Percentiles rank a stretch among this genome's conserved stretches.
phyloP scores from a whole-genome alignment of 2,329 filamentous ascomycete genomes.

The Penicillium sp. region DNA sequence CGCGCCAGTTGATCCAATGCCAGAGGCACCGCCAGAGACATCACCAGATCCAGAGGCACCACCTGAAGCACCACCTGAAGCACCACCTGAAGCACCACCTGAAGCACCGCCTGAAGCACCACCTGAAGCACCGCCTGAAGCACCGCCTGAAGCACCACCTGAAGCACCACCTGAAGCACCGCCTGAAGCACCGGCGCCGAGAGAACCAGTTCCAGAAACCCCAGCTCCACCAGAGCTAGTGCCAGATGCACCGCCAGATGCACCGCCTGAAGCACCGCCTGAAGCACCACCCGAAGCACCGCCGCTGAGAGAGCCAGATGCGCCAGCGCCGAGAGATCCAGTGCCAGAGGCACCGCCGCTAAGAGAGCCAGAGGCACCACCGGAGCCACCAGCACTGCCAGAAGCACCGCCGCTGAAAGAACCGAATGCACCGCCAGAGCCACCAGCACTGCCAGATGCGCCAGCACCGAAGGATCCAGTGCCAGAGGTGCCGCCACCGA shows the following conservation, averaged over 20 bases:
- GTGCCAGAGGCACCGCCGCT: constrained; percentile 2
- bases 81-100: constrained; percentile 8
- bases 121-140: background rate
- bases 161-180: constrained; percentile 1
- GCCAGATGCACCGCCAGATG: background rate
- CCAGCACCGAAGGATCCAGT: background rate
- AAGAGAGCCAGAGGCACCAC: background rate
- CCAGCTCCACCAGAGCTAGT: background rate
- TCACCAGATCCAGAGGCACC: no score
- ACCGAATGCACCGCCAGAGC: constrained; percentile 15
- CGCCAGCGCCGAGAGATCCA: constrained; percentile 8
- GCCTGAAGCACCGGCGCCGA: constrained; percentile 4
- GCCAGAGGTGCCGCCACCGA: constrained; percentile 1
- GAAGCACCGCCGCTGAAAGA: background rate
- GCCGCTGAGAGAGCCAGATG: background rate
- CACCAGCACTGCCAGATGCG: constrained; percentile 24
- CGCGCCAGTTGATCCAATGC: background rate
- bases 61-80: background rate
- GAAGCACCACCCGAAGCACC: constrained; percentile 3
- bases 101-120: constrained; percentile 1
- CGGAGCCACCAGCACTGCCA: background rate
- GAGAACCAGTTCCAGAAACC: background rate
- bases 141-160: background rate
- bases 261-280: constrained; percentile 1
- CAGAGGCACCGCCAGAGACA: background rate